A percentile compares a stretch with the other conserved stretches of the same genome.
Conservation (phyloP, 352 stramenopile species). For the Pythium coloratum region DNA sequence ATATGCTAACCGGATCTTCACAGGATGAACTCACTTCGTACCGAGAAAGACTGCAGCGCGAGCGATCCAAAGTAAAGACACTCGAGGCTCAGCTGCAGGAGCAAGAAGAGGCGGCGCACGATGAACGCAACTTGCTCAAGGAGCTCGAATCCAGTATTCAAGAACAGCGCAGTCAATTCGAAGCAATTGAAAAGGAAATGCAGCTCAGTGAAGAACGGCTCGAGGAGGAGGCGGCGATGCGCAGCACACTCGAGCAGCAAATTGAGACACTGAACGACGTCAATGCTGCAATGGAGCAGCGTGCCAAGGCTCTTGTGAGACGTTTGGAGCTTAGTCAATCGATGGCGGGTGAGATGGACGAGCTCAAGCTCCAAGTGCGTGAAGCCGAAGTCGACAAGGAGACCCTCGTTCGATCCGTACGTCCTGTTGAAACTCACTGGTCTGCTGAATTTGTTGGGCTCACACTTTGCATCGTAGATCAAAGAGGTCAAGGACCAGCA, state of each 20-base stretch:
- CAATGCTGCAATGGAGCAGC: constrained; percentile 70
- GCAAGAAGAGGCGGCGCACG: constrained; percentile 38
- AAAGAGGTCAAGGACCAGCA: constrained; percentile 72
- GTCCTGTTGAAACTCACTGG: neutral
- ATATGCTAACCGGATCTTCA: neutral
- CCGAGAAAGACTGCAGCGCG: constrained; percentile 51
- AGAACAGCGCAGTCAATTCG: constrained; percentile 54
- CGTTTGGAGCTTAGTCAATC: constrained; percentile 54
- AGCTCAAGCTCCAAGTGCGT: constrained; percentile 61
- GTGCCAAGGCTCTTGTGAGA: constrained; percentile 64
- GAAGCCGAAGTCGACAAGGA: constrained; percentile 74
- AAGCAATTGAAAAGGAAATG: constrained; percentile 52
- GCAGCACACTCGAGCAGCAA: constrained; percentile 62
- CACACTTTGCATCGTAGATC: constrained; percentile 36
- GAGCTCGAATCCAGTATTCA: constrained; percentile 60
- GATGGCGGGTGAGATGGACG: constrained; percentile 51
- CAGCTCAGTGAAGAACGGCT: constrained; percentile 50
- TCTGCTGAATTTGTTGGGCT: neutral
- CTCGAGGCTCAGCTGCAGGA: constrained; percentile 51
- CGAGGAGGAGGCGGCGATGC: constrained; percentile 52
- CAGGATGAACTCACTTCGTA: constrained; percentile 47
- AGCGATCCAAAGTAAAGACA: constrained; percentile 52
- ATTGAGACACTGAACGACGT: constrained; percentile 74
- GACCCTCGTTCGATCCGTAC: constrained; percentile 59
- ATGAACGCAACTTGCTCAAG: constrained; percentile 33